A percentile compares a stretch with the other conserved stretches of the same genome.
Evolutionary conservation across 345 rosid species (phyloP).

Genomic region (Pseudoturritis turrita): DNA sequence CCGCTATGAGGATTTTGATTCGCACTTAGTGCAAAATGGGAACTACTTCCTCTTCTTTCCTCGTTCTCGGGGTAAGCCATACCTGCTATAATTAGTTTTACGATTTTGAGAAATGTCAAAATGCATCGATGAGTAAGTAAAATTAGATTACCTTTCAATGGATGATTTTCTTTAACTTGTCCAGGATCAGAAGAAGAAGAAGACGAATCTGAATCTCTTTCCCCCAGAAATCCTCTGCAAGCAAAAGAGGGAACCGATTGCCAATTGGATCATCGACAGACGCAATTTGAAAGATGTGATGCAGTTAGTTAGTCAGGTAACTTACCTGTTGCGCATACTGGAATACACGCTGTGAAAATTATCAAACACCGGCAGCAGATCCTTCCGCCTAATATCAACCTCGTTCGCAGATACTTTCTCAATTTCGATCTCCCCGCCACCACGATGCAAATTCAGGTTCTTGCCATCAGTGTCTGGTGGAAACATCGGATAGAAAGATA

Average conservation of each 20-base stretch:
- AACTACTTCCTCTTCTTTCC: constrained; percentile 32
- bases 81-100: constrained; percentile 29
- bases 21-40: constrained; percentile 33
- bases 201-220: constrained; percentile 23
- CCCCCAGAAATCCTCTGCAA: constrained; percentile 18
- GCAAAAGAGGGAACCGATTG: background rate
- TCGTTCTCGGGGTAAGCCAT: constrained; percentile 42
- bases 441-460: constrained; percentile 24
- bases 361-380: constrained; percentile 76
- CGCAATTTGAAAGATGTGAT: background rate
- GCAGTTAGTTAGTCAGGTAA: background rate
- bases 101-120: background rate
- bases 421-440: constrained; percentile 67
- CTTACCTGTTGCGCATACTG: constrained; percentile 58
- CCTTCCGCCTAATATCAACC: constrained; percentile 75
- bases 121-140: background rate
- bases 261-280: background rate
- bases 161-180: constrained; percentile 32
- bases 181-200: constrained; percentile 26
- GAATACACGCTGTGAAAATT: constrained; percentile 54
- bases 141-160: background rate
- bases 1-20: constrained; percentile 37
- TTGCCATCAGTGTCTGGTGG: constrained; percentile 30
- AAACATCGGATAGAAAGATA: constrained; percentile 62
- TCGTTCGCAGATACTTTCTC: constrained; percentile 62